phyloP scores from a whole-genome alignment of 2,329 filamentous ascomycete genomes.

The Basipetospora chlamydospora region DNA sequence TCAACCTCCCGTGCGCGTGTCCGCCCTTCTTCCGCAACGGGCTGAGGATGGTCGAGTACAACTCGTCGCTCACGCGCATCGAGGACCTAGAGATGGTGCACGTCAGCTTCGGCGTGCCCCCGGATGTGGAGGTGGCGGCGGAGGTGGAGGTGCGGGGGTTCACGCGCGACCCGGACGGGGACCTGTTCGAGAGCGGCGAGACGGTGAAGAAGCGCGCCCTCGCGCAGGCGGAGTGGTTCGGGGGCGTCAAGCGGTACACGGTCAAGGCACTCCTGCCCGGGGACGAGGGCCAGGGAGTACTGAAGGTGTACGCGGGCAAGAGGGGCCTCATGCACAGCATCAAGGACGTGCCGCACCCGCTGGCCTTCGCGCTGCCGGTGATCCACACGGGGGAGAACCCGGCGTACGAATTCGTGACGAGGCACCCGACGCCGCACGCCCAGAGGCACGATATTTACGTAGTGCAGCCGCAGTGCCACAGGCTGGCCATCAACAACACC shows the following conservation, averaged over 20 bases:
- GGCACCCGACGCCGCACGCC: conserved; percentile 95
- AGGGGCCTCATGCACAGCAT: conserved; percentile 94
- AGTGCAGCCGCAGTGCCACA: conserved; percentile 83
- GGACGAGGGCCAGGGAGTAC: conserved; percentile 73
- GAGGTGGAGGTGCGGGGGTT: conserved; percentile 80
- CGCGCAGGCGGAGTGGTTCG: conserved; percentile 82
- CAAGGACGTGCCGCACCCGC: conserved; percentile 84
- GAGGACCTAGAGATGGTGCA: conserved; percentile 92
- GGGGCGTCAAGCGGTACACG: conserved; percentile 77
- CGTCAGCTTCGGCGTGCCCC: conserved; percentile 71
- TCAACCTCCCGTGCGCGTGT: conserved; percentile 74
- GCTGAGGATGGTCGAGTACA: conserved; percentile 73
- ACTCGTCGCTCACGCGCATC: conserved; percentile 71
- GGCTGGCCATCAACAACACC: conserved; percentile 85
- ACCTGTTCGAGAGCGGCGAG: conserved; percentile 86
- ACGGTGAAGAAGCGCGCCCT: conserved; percentile 72
- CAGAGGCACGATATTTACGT: conserved; percentile 95
- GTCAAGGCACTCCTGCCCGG: conserved; percentile 84
- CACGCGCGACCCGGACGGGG: conserved; percentile 71
- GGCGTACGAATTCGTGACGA: conserved; percentile 79
- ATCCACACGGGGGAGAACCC: conserved; percentile 87
- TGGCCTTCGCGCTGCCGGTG: conserved; percentile 82
- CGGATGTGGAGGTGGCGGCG: conserved; percentile 81
- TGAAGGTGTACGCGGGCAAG: conserved; percentile 90
- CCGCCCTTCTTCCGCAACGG: conserved; percentile 76